Base-by-base conservation (phyloP, 2,329 filamentous ascomycete genomes). In the Colletotrichum lentis region DNA sequence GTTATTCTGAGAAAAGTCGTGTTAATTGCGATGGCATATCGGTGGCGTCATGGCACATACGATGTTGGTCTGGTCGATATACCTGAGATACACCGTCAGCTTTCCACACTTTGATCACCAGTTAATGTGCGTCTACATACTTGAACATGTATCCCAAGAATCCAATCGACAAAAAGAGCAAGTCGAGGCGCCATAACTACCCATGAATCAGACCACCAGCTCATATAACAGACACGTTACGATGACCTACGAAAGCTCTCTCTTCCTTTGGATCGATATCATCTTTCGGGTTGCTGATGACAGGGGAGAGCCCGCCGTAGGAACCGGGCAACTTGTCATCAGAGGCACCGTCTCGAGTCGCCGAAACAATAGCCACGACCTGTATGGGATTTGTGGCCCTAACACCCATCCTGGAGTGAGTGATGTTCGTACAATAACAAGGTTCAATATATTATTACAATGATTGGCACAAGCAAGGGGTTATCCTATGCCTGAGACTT, bases 1-100 rank as follows among this genome's bases (percentile, higher is more conserved):
- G 66, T 74, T 76, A 55, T 73, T 75, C 60, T 64, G 8, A 3
- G 7, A 47, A 3, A 39, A 1, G 1, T 1, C 1, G 10, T 27
- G 43, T 14, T 11, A 37, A 24, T 31, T 3, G n/a, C 5, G 14
- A 8, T 24, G 4, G 0, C 24, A 20, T n/a, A 46, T 3, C n/a
- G 24, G 1, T 20, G 11, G 8, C 1, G 5, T 14, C 3, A 0
- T 0, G 1, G 1, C 10, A 24, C 59, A 14, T 27, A 67, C 64
- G 31, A 64, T 67, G 22, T 67, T 67, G 0, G 64, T 64, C 31
- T 67, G 64, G 22, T 67, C 64, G 35, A 67, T 67, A 22, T 67
- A 59, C 20, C 44, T 59, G n/a, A 16, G 22, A 46, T 27, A 2
- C n/a, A 8, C 3, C 18, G 31, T 59, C n/a, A 49, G 44, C 5